These are phyloP conservation scores for Cordyceps farinosa DNA, from an alignment of 2,329 filamentous ascomycete genomes.

Conservation along the genomic window DNA sequence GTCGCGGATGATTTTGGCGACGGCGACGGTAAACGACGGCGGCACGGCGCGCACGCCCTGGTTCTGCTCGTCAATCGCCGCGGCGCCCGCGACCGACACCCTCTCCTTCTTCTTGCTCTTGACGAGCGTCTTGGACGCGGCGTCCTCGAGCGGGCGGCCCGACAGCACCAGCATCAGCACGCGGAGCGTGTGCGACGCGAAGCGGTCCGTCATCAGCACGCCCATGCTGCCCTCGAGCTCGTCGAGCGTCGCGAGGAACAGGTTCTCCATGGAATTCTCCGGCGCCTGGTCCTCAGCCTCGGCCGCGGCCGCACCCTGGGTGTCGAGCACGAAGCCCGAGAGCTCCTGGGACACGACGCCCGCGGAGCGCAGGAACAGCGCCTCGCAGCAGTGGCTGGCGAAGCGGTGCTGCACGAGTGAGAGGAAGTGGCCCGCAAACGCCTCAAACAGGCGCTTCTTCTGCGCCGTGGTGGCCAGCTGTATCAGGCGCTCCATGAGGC, in stretches of 20 bases:
- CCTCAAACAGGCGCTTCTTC: slow-evolving; percentile 81
- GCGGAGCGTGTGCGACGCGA: slow-evolving; percentile 86
- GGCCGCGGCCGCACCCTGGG: slow-evolving; percentile 34
- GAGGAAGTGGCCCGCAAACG: slow-evolving; percentile 82
- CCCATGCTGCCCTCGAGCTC: slow-evolving; percentile 84
- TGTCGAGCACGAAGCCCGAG: slow-evolving; percentile 43
- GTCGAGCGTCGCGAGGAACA: slow-evolving; percentile 78
- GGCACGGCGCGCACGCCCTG: slow-evolving; percentile 61
- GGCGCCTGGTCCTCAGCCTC: slow-evolving; percentile 44
- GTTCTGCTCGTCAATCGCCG: slow-evolving; percentile 46
- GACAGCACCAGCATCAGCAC: slow-evolving; percentile 83
- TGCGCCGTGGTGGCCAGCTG: slow-evolving; percentile 73
- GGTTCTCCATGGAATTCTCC: slow-evolving; percentile 69
- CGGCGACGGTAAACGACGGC: slow-evolving; percentile 68
- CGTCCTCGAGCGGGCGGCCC: slow-evolving; percentile 71
- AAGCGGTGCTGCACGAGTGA: slow-evolving; percentile 93
- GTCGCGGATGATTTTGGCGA: slow-evolving; percentile 78
- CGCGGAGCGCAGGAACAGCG: slow-evolving; percentile 80
- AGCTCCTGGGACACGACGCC: slow-evolving; percentile 74
- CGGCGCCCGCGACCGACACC: slow-evolving; percentile 57
- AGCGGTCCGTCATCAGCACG: slow-evolving; percentile 79
- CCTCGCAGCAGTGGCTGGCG: slow-evolving; percentile 95
- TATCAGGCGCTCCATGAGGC: slow-evolving; percentile 88
- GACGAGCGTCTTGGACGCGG: slow-evolving; percentile 67
- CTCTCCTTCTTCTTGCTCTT: slow-evolving; percentile 93